phyloP scores from a whole-genome alignment of 805 yeast genomes.

The Kazachstania bromeliacearum region DNA sequence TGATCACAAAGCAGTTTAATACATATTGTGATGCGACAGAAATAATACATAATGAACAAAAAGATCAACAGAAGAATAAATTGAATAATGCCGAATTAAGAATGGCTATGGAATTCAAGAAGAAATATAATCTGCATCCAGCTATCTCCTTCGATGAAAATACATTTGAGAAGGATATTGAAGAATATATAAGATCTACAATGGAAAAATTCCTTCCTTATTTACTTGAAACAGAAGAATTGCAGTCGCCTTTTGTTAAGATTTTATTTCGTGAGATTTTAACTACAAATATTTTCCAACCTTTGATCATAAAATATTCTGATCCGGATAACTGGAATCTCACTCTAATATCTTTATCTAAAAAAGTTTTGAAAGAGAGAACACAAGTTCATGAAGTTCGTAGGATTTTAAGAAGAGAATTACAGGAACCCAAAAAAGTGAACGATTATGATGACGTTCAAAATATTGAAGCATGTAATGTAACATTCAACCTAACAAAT shows the following conservation, averaged over 20 bases:
- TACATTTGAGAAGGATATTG: slow-evolving; percentile 36
- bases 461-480: slow-evolving; percentile 1
- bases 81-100: slow-evolving; percentile 31
- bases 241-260: slow-evolving; percentile 38
- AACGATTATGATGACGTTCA: slow-evolving; percentile 2
- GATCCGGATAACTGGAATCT: slow-evolving; percentile 77
- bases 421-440: slow-evolving; percentile 20
- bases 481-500: slow-evolving; percentile 7
- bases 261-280: slow-evolving; percentile 55
- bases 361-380: slow-evolving; percentile 60
- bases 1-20: slow-evolving; percentile 54
- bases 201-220: slow-evolving; percentile 36
- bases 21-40: slow-evolving; percentile 38
- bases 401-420: slow-evolving; percentile 59
- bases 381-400: slow-evolving; percentile 65
- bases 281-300: slow-evolving; percentile 46
- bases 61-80: slow-evolving; percentile 27
- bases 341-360: slow-evolving; percentile 46
- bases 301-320: slow-evolving; percentile 41
- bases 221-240: slow-evolving; percentile 38
- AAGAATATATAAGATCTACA: slow-evolving; percentile 38
- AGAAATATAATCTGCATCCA: slow-evolving; percentile 42
- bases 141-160: slow-evolving; percentile 36
- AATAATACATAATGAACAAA: slow-evolving; percentile 19
- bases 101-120: slow-evolving; percentile 34